Evolutionary conservation across 2,329 filamentous ascomycete genomes (phyloP).

Genomic region (Myrmaecium sp.): DNA sequence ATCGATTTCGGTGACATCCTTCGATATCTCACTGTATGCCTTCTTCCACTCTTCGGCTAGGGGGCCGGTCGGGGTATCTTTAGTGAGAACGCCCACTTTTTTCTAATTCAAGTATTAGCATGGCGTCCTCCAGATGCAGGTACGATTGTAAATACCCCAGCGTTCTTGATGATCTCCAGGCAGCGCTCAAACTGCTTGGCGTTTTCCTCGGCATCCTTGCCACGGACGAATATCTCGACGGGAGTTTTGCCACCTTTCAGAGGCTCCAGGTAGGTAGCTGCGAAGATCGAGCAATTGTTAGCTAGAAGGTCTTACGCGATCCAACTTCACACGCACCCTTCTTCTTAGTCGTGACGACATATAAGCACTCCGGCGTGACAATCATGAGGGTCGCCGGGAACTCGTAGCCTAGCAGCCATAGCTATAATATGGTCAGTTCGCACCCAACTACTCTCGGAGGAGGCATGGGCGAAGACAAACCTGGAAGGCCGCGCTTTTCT

Average conservation of each 20-base stretch:
- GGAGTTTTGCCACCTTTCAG: slow-evolving; percentile 85
- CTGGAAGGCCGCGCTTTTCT: slow-evolving; percentile 95
- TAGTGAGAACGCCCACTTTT: slow-evolving; percentile 74
- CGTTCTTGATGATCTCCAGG: slow-evolving; percentile 67
- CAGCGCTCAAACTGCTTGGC: slow-evolving; percentile 78
- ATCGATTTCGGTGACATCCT: slow-evolving; percentile 79
- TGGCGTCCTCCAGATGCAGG: not conserved
- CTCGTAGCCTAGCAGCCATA: slow-evolving; percentile 97
- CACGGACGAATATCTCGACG: slow-evolving; percentile 77
- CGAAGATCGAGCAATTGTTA: slow-evolving; percentile 17
- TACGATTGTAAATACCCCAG: slow-evolving; percentile 48
- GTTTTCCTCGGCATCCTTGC: slow-evolving; percentile 84
- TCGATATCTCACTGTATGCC: slow-evolving; percentile 54
- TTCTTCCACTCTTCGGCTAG: slow-evolving; percentile 97
- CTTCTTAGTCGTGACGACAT: slow-evolving; percentile 89
- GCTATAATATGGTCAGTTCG: slow-evolving; percentile 36
- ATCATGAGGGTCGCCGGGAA: slow-evolving; percentile 93
- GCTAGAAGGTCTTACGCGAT: slow-evolving; percentile 4
- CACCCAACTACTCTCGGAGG: slow-evolving; percentile 22
- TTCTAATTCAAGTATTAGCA: slow-evolving; percentile 36
- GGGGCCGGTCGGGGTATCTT: slow-evolving; percentile 69
- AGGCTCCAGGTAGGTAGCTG: slow-evolving; percentile 83
- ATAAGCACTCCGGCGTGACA: slow-evolving; percentile 72
- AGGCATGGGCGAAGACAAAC: slow-evolving; percentile 30
- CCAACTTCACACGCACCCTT: slow-evolving; percentile 49